These are phyloP conservation scores for Lycium ferocissimum DNA, from an alignment of 257 asterid species.

Conservation along the genomic window DNA sequence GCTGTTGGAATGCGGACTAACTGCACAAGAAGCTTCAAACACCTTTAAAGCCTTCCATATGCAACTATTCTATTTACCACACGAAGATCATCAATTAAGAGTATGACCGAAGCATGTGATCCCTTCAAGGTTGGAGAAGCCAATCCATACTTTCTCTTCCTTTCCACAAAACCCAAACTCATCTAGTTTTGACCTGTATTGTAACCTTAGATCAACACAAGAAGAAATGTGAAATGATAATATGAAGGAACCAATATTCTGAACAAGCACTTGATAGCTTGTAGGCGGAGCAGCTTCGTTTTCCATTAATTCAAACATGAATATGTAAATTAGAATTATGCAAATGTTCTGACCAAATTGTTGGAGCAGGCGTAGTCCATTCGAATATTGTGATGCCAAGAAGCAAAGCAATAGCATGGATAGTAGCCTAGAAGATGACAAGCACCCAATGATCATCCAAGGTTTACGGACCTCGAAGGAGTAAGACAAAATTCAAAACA, in stretches of 20 bases:
- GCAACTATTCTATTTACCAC: constrained; percentile 72
- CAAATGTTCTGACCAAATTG: constrained; percentile 91
- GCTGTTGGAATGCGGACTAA: constrained; percentile 84
- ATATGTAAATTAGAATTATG: constrained; percentile 64
- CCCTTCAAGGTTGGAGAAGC: constrained; percentile 58
- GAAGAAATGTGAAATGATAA: not conserved
- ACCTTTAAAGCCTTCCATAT: constrained; percentile 65
- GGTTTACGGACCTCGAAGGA: not conserved
- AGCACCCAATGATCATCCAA: constrained; percentile 39
- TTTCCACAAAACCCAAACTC: constrained; percentile 92
- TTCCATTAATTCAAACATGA: constrained; percentile 4
- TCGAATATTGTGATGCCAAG: constrained; percentile 77
- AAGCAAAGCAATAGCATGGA: constrained; percentile 76
- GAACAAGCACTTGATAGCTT: constrained; percentile 29
- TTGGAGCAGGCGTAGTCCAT: constrained; percentile 95
- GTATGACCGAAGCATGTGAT: constrained; percentile 57
- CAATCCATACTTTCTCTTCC: constrained; percentile 81
- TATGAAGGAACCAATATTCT: constrained; percentile 17
- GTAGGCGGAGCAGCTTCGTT: not conserved
- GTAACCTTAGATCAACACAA: constrained; percentile 62
- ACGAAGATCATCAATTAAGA: constrained; percentile 94
- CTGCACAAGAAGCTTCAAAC: constrained; percentile 85
- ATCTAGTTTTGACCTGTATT: constrained; percentile 84
- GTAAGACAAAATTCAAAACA: constrained; percentile 9
- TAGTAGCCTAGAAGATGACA: constrained; percentile 65